Conservation (phyloP, 202 grass and related monocot genomes). For the Brachypodium distachyon region DNA sequence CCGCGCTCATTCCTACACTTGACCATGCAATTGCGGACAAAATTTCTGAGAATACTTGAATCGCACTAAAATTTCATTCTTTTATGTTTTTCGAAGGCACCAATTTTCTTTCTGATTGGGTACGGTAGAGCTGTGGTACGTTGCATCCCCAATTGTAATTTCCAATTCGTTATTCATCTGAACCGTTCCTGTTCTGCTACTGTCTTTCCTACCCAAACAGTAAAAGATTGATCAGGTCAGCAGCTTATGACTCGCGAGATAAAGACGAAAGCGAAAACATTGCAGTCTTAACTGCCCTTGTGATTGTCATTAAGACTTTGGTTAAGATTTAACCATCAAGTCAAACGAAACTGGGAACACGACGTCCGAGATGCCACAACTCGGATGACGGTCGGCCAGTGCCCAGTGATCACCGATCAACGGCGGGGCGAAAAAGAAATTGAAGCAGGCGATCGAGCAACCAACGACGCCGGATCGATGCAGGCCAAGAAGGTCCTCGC, state of each 20-base stretch:
- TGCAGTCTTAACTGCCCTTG: not conserved
- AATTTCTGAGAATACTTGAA: not conserved
- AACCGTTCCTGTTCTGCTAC: not conserved
- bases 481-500: constrained; percentile 34
- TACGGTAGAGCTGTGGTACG: no score
- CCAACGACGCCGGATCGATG: constrained; percentile 5
- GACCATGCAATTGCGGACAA: not conserved
- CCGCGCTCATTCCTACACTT: not conserved
- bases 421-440: no score
- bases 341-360: not conserved
- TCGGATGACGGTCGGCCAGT: not conserved
- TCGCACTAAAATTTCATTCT: not conserved
- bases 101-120: no score
- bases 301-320: not conserved
- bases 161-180: not conserved
- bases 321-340: not conserved
- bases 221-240: constrained; percentile 17
- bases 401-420: no score
- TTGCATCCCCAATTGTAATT: no score
- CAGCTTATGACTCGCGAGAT: not conserved
- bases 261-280: not conserved
- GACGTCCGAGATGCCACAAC: not conserved
- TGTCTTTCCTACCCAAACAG: not conserved
- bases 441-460: not conserved
- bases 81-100: no score